phyloP scores from a whole-genome alignment of 805 yeast genomes.

The Wickerhamomyces subpelliculosus region DNA sequence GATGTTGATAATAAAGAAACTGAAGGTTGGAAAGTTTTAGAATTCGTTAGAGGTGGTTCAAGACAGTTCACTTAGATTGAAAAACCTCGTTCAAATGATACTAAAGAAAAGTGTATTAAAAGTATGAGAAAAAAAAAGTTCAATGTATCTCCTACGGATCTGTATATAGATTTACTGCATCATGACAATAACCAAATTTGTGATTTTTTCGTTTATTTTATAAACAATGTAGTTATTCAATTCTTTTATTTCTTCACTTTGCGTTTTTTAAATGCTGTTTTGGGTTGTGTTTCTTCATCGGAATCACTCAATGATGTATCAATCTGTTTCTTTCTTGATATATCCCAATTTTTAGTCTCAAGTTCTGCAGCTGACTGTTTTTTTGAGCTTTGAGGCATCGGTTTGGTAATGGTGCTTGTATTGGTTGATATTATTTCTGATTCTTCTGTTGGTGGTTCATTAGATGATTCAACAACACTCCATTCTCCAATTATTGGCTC shows the following conservation, averaged over 20 bases:
- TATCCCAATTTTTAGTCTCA: constrained; percentile 24
- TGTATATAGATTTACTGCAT: too few species aligned
- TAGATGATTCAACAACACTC: constrained; percentile 6
- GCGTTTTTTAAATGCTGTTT: constrained; percentile 15
- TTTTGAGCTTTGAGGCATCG: constrained; percentile 2
- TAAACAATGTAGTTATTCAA: neutral
- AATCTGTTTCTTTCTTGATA: constrained; percentile 11
- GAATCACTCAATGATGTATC: constrained; percentile 10
- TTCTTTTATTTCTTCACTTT: constrained; percentile 5
- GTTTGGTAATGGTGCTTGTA: constrained; percentile 1
- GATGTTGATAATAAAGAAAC: constrained; percentile 85
- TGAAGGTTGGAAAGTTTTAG: constrained; percentile 95
- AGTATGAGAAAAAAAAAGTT: neutral
- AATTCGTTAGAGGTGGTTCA: constrained; percentile 90
- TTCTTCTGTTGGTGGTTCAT: neutral
- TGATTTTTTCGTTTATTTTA: neutral
- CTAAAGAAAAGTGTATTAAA: too few species aligned
- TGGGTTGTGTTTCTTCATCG: constrained; percentile 3
- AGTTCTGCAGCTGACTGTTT: constrained; percentile 11
- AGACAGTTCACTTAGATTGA: constrained; percentile 49
- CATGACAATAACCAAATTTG: too few species aligned
- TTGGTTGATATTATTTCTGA: neutral
- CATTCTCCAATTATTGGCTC: constrained; percentile 10
- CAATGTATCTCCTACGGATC: too few species aligned
- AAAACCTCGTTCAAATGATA: too few species aligned